These are phyloP conservation scores for Polychaeton citri DNA, from an alignment of 2,329 filamentous ascomycete genomes.

Conservation along the genomic window DNA sequence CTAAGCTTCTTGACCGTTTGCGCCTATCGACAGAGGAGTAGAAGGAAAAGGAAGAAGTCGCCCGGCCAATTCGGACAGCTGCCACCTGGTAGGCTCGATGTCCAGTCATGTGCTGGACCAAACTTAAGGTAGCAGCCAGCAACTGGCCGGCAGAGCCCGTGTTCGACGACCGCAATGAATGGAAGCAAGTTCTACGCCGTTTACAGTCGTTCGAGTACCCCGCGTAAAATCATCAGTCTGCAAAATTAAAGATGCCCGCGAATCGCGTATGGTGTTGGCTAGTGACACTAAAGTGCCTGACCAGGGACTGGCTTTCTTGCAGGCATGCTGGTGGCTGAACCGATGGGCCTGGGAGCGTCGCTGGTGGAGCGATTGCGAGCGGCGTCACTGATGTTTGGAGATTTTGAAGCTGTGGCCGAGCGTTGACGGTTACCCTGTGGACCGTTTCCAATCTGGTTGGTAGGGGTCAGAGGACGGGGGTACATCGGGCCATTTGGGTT, in stretches of 20 bases:
- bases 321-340: constrained; percentile 20
- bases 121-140: too few species aligned
- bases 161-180: too few species aligned
- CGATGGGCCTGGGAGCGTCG: constrained; percentile 2
- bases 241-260: too few species aligned
- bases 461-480: constrained; percentile 14
- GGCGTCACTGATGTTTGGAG: constrained; percentile 4
- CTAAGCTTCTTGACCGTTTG: neutral
- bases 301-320: constrained; percentile 35
- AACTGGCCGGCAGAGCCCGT: too few species aligned
- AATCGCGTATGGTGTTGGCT: too few species aligned
- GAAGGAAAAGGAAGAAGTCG: too few species aligned
- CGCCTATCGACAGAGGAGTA: too few species aligned
- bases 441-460: too few species aligned
- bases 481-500: constrained; percentile 13
- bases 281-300: constrained; percentile 24
- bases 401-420: neutral
- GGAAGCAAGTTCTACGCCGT: neutral
- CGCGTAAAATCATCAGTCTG: neutral
- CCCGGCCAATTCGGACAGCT: too few species aligned
- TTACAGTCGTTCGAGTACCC: neutral
- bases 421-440: neutral
- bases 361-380: constrained; percentile 7
- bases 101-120: too few species aligned
- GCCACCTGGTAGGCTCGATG: too few species aligned